Conservation (phyloP, 2,329 filamentous ascomycete genomes). For the Pyrenochaeta sp. region DNA sequence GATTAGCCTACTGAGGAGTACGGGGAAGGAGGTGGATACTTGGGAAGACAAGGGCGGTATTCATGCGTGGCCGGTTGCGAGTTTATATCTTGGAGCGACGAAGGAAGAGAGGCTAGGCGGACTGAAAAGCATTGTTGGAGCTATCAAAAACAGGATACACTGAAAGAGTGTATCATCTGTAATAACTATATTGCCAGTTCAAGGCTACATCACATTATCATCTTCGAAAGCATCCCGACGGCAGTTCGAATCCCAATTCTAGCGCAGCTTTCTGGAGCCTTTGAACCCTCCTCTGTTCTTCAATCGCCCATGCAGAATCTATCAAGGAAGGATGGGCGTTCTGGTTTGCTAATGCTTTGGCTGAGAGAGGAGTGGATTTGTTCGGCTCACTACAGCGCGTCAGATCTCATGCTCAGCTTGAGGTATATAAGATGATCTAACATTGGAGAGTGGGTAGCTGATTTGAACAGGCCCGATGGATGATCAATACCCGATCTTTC, state of each 20-base stretch:
- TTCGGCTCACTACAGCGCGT: background rate
- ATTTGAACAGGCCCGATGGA: too few species aligned
- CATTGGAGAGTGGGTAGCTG: too few species aligned
- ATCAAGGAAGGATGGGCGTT: constrained; percentile 5
- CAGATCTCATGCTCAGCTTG: background rate
- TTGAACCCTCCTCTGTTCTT: constrained; percentile 6
- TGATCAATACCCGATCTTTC: too few species aligned
- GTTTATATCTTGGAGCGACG: constrained; percentile 62
- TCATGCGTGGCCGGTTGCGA: constrained; percentile 84
- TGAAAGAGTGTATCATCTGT: constrained; percentile 3
- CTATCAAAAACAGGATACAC: constrained; percentile 40
- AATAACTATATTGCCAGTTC: background rate
- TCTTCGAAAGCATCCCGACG: constrained; percentile 8
- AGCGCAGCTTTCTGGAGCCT: constrained; percentile 12
- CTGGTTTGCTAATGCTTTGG: constrained; percentile 4
- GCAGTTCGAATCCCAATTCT: constrained; percentile 17
- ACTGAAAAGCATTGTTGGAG: constrained; percentile 54
- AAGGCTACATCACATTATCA: constrained; percentile 1
- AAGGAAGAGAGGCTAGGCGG: constrained; percentile 58
- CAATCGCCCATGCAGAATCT: constrained; percentile 2
- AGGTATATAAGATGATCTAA: background rate
- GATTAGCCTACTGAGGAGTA: constrained; percentile 63
- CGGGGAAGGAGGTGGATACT: constrained; percentile 63
- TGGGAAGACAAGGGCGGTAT: constrained; percentile 72
- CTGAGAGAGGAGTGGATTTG: background rate